Evolutionary conservation across 2,329 filamentous ascomycete species (phyloP), one percentile per base, ranked within the genome.

Genomic region (Venturia nashicola): DNA sequence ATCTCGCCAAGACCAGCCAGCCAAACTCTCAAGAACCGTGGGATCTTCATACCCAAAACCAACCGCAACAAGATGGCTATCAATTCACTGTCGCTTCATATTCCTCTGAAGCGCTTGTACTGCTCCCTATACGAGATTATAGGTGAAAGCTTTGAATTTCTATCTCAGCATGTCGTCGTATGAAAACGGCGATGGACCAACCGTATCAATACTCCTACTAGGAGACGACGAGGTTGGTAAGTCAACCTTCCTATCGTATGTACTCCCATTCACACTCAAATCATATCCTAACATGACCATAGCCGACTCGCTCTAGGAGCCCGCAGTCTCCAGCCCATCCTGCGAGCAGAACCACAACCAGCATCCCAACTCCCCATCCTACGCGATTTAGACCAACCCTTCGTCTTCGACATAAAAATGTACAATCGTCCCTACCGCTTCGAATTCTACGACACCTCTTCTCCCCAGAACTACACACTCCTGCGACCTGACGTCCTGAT

Each of bases 211-310:
- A 61, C 76, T 86, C 7, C 74, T 86, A 18, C 75, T 86, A 2
- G 84, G 84, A 62, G 83, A 86, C 65, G 70, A 78, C 44, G 82
- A 80, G 61, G 82, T 84, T 57, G 84, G 84, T 65, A 86, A 86
- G 73, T 83, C 83, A 61, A 84, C 82, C 11, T 86, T 86, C 67
- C 72, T 86, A 66, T 83, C 83, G 82, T 85, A 76, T 55, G 40
- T 42, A 42, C n/a, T 36, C n/a, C 39, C 36, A 7, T 18, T 18
- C n/a, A 59, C 27, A 32, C n/a, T 60, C 40, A 42, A 44, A 23
- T 16, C n/a, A 18, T 3, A 14, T n/a, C 9, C 57, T 23, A 39
- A 39, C 27, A 61, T 27, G 20, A 42, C 44, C 72, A 42, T 68
- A 74, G 68, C 61, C 64, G 66, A 20, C 36, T 64, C 36, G 34